Conservation (phyloP, 192 early-diverging fungal genomes). For the Coemansia sp. region DNA sequence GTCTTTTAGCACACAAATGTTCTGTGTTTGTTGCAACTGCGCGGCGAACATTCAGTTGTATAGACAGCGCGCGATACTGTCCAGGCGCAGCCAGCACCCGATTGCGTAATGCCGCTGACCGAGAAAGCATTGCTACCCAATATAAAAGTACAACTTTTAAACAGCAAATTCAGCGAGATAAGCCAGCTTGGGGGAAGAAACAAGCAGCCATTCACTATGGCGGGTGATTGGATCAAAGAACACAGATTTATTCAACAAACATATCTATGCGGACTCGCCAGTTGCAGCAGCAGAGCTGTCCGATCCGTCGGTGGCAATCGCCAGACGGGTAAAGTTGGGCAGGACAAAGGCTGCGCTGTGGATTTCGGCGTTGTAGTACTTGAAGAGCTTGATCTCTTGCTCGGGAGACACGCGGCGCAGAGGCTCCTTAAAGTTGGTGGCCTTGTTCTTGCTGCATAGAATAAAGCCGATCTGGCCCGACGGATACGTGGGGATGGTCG, state of each 20-base stretch:
- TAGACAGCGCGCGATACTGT: not conserved
- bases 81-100: not conserved
- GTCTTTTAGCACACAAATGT: not conserved
- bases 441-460: constrained; percentile 83
- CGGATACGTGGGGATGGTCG: constrained; percentile 96
- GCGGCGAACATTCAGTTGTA: not conserved
- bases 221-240: not conserved
- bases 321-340: constrained; percentile 81
- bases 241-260: not conserved
- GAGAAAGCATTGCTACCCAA: constrained; percentile 7
- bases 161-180: not conserved
- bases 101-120: not conserved
- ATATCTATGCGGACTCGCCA: not conserved
- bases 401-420: constrained; percentile 72
- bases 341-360: constrained; percentile 90
- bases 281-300: not conserved
- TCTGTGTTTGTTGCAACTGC: not conserved
- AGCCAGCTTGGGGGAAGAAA: not conserved
- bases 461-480: constrained; percentile 97
- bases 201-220: not conserved
- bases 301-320: constrained; percentile 15
- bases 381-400: constrained; percentile 77
- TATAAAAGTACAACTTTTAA: not conserved
- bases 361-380: constrained; percentile 93
- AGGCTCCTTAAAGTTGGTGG: constrained; percentile 73